Conservation (phyloP, 192 early-diverging fungal species). For the Entomortierella chlamydospora region DNA sequence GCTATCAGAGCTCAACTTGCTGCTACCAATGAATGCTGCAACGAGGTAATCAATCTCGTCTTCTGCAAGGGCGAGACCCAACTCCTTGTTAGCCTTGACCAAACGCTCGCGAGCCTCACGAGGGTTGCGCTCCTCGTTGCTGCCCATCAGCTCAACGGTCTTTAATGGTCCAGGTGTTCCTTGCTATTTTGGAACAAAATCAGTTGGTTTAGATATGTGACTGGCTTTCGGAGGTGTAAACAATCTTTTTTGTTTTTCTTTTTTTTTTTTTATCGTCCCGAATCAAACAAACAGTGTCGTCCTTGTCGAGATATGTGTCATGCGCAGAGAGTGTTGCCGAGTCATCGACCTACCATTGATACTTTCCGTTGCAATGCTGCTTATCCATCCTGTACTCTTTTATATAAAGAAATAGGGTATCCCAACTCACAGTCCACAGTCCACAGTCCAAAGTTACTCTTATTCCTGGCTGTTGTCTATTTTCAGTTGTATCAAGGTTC, state of each 20-base stretch:
- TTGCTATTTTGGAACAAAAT: slow-evolving; percentile 44
- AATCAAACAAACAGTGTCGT: neutral
- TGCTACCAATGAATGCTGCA: slow-evolving; percentile 75
- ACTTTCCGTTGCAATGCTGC: too few relatives aligned
- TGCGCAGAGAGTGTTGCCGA: too few relatives aligned
- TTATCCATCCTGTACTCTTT: too few relatives aligned
- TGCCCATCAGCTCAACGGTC: slow-evolving; percentile 57
- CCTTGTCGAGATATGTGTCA: too few relatives aligned
- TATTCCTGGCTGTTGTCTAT: neutral
- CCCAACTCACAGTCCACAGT: too few relatives aligned
- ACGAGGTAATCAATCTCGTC: slow-evolving; percentile 98
- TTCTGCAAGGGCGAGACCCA: slow-evolving; percentile 94
- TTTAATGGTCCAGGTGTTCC: slow-evolving; percentile 72
- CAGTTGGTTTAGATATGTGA: slow-evolving; percentile 1
- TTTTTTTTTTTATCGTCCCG: too few relatives aligned
- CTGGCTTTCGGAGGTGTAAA: slow-evolving; percentile 8
- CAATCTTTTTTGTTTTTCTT: slow-evolving; percentile 28
- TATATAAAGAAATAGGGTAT: too few relatives aligned
- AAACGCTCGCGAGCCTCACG: slow-evolving; percentile 72
- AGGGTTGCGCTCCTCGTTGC: slow-evolving; percentile 40
- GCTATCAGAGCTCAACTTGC: slow-evolving; percentile 52
- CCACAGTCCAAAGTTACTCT: neutral
- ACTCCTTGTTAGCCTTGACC: slow-evolving; percentile 83
- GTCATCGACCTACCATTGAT: too few relatives aligned
- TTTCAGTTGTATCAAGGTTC: neutral